Evolutionary conservation across 345 rosid species (phyloP).

Genomic region (Ricinus communis): DNA sequence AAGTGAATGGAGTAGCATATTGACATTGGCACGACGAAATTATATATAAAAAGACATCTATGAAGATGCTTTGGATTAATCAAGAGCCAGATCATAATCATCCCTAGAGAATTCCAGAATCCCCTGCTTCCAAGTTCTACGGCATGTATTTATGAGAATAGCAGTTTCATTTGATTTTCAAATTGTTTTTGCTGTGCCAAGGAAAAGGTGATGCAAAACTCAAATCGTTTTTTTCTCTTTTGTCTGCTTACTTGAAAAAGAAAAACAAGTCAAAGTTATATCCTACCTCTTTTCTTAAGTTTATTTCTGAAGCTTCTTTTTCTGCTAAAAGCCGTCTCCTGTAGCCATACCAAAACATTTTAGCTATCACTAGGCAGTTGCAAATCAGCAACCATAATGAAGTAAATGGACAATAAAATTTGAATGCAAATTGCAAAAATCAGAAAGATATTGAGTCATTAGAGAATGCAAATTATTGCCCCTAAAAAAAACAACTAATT

Average conservation of each 20-base stretch:
- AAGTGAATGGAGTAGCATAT: no score
- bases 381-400: not conserved
- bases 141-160: not conserved
- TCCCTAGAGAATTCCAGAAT: no score
- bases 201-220: not conserved
- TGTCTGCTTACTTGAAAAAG: not conserved
- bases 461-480: not conserved
- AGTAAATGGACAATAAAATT: not conserved
- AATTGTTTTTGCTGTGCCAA: no score
- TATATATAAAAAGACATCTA: no score
- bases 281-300: conserved; percentile 61
- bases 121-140: no score
- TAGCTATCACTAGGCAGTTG: conserved; percentile 8
- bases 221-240: not conserved
- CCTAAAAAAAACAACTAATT: conserved; percentile 1
- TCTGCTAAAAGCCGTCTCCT: conserved; percentile 76
- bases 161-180: not conserved
- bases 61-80: no score
- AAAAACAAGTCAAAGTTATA: not conserved
- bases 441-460: not conserved
- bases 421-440: not conserved
- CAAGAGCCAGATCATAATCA: no score
- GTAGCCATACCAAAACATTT: conserved; percentile 23
- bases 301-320: conserved; percentile 78
- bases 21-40: no score